phyloP scores from a whole-genome alignment of 2,329 filamentous ascomycete genomes.

The Clonostachys rhizophaga region DNA sequence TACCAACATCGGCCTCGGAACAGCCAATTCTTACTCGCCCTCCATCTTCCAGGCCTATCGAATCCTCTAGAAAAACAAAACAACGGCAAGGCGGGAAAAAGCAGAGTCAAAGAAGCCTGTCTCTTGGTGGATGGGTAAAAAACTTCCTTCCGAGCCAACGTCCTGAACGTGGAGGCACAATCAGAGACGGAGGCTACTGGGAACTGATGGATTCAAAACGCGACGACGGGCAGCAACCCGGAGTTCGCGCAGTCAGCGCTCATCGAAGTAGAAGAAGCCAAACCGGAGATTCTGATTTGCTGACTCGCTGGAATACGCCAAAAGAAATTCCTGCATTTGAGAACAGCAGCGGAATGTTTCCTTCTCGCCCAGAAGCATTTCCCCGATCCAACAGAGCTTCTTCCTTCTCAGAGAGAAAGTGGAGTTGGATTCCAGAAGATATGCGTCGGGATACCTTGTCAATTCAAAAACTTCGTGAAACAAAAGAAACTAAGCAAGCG shows the following conservation, averaged over 20 bases:
- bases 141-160: slow-evolving; percentile 42
- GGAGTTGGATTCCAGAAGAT: background rate
- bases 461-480: too few relatives aligned
- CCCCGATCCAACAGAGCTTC: background rate
- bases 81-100: too few relatives aligned
- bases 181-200: slow-evolving; percentile 24
- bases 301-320: slow-evolving; percentile 28
- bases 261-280: slow-evolving; percentile 7
- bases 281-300: slow-evolving; percentile 17
- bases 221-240: slow-evolving; percentile 5
- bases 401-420: background rate
- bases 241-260: too few relatives aligned
- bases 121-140: slow-evolving; percentile 33
- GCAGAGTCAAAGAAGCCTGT: slow-evolving; percentile 7
- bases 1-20: too few relatives aligned
- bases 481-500: slow-evolving; percentile 1
- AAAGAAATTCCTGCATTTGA: slow-evolving; percentile 10
- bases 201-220: slow-evolving; percentile 5
- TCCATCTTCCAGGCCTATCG: too few relatives aligned
- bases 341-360: background rate
- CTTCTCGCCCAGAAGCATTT: background rate
- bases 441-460: background rate
- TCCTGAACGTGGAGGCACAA: slow-evolving; percentile 44
- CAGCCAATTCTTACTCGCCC: too few relatives aligned
- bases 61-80: too few relatives aligned